Base-by-base conservation (phyloP, 1,284 basidiomycete genomes). In the Sanghuangporus baumii region DNA sequence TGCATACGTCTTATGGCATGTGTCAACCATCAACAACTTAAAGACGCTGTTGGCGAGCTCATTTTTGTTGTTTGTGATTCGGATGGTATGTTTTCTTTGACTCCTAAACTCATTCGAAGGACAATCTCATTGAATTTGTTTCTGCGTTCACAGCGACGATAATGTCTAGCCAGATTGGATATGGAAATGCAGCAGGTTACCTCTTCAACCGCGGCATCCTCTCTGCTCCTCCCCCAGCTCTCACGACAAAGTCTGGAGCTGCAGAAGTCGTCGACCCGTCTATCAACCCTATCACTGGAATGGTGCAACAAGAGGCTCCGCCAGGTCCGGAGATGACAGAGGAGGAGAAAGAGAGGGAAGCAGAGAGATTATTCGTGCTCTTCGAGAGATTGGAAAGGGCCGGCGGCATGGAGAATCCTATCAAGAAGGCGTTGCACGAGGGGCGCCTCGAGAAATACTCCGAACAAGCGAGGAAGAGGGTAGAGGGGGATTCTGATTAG, bases 161-260 rank as follows among this genome's bases (percentile, higher is more conserved):
- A 0, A 77, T 96, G 7, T 85, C 86, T 6, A 80, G 85, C 5
- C 85, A 90, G 59, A 83, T 96, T 55, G 94, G 94, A 3, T 96
- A 97, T 67, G 95, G 95, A 23, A 94, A 94, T 70, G 93, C 94
- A 37, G 93, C 94, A 0, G 95, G 95, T 1, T 90, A 93, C 77
- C 80, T 98, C 34, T 95, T 94, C 77, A 86, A 91, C 70, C 94
- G 93, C 71, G 93, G 93, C 12, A 81, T 96, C 66, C 79, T 91
- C 67, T 84, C 79, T 57, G 84, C 86, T 0, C 81, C 83, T 1
- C 67, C 74, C 7, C 65, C 74, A 9, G 66, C 74, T 11, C 64
- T 74, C 12, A 36, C 62, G 40, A 36, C 71, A 23, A 72, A 78
- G 6, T 66, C 65, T 54, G 70, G 67, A 18, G 73, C 73, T 4